phyloP scores from a whole-genome alignment of 2,329 filamentous ascomycete genomes.

The Emergomyces pasteurianus region DNA sequence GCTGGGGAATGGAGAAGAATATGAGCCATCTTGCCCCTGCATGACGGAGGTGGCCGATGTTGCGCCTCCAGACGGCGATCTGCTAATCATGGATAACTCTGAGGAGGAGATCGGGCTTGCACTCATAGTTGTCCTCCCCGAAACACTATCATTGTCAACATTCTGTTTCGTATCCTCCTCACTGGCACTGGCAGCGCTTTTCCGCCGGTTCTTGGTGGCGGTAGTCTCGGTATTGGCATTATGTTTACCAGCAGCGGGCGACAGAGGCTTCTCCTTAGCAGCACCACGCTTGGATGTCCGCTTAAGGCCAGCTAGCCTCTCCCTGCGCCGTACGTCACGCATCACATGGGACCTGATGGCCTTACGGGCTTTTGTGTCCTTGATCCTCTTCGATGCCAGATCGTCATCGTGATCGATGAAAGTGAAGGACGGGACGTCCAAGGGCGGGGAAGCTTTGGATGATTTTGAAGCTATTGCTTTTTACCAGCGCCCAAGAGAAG shows the following conservation, averaged over 20 bases:
- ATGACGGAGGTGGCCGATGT: background rate
- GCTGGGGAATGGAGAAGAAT: background rate
- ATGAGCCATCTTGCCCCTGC: background rate
- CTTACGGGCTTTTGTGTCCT: conserved; percentile 27
- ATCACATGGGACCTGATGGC: conserved; percentile 34
- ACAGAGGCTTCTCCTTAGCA: background rate
- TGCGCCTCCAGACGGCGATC: background rate
- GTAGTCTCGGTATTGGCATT: background rate
- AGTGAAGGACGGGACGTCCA: conserved; percentile 25
- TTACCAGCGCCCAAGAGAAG: background rate
- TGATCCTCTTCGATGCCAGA: conserved; percentile 27
- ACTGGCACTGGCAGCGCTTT: background rate
- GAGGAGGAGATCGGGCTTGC: background rate
- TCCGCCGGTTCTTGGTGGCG: background rate
- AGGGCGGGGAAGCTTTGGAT: conserved; percentile 10
- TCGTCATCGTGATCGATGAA: conserved; percentile 33
- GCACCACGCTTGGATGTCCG: conserved; percentile 21
- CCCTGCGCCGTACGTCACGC: conserved; percentile 31
- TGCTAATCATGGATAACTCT: background rate
- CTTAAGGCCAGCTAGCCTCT: conserved; percentile 28
- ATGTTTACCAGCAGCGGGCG: background rate
- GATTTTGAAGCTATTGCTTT: conserved; percentile 12
- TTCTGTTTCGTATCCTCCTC: background rate
- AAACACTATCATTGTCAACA: background rate
- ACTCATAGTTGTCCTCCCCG: background rate